Percentiles rank a stretch among this genome's conserved stretches.
Conservation (phyloP, 1,284 basidiomycete species). For the Ganoderma lucidum region DNA sequence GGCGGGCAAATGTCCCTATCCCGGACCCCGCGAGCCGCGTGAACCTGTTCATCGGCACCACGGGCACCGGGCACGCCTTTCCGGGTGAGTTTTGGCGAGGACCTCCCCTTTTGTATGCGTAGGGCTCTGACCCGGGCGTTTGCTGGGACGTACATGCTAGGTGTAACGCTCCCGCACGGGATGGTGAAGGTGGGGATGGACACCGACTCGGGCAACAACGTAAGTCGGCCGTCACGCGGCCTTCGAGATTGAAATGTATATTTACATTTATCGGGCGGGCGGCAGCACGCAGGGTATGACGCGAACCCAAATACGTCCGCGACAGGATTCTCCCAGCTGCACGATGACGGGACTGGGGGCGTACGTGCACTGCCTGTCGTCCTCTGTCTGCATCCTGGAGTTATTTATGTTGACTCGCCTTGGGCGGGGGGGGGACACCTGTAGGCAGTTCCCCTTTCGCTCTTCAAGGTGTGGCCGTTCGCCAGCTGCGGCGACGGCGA, state of each 20-base stretch:
- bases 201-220: slow-evolving; percentile 68
- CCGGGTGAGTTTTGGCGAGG: slow-evolving; percentile 50
- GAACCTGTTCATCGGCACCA: slow-evolving; percentile 66
- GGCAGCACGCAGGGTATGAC: slow-evolving; percentile 70
- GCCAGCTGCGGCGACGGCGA: slow-evolving; percentile 50
- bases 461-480: slow-evolving; percentile 68
- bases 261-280: background rate
- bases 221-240: slow-evolving; percentile 36
- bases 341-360: slow-evolving; percentile 69
- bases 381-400: no score
- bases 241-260: background rate
- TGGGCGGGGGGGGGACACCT: no score
- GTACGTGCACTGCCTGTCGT: slow-evolving; percentile 40
- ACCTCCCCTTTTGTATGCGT: background rate
- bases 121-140: background rate
- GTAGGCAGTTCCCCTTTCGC: slow-evolving; percentile 63
- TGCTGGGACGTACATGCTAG: slow-evolving; percentile 36
- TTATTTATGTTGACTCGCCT: background rate
- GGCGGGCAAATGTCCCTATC: slow-evolving; percentile 20
- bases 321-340: slow-evolving; percentile 69
- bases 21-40: slow-evolving; percentile 47
- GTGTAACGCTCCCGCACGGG: slow-evolving; percentile 71
- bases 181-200: slow-evolving; percentile 74
- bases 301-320: slow-evolving; percentile 52
- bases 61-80: slow-evolving; percentile 67